These are phyloP conservation scores for Hypoxylon fuscum DNA, from an alignment of 495 filamentous ascomycete genomes.

Conservation along the genomic window DNA sequence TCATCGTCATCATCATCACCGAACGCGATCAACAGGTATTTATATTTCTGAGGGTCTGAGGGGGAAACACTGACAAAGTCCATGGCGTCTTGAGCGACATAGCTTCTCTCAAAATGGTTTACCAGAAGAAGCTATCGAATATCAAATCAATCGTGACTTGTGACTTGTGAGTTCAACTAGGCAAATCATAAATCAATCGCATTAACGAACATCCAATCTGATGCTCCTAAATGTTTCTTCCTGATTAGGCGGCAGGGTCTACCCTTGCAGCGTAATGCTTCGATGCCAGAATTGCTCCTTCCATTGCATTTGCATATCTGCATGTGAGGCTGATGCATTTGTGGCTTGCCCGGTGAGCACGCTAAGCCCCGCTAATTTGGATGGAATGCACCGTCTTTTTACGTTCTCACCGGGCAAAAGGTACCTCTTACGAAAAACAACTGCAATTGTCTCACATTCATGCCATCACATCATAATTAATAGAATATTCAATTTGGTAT, in stretches of 20 bases:
- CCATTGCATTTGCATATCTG: neutral
- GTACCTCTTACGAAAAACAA: too few relatives aligned
- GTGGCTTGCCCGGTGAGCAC: neutral
- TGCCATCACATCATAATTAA: neutral
- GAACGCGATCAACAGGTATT: too few relatives aligned
- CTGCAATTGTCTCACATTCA: neutral
- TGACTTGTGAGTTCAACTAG: neutral
- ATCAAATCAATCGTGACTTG: neutral
- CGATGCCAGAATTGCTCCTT: neutral
- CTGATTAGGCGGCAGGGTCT: slow-evolving; percentile 12
- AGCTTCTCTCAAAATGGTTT: slow-evolving; percentile 21
- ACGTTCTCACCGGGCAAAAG: too few relatives aligned
- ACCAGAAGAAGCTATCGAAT: neutral
- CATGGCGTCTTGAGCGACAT: slow-evolving; percentile 45
- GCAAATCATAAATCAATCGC: slow-evolving; percentile 20
- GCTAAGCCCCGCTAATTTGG: too few relatives aligned
- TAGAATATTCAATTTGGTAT: neutral
- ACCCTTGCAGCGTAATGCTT: slow-evolving; percentile 5
- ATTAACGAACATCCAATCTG: slow-evolving; percentile 32
- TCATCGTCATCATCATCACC: too few relatives aligned
- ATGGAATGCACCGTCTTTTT: too few relatives aligned
- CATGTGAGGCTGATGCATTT: neutral
- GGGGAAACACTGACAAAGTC: slow-evolving; percentile 47
- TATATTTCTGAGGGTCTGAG: too few relatives aligned
- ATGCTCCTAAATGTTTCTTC: slow-evolving; percentile 36